These are phyloP conservation scores for Boletus sp. DNA, from an alignment of 1,284 basidiomycete species.

Conservation along the genomic window DNA sequence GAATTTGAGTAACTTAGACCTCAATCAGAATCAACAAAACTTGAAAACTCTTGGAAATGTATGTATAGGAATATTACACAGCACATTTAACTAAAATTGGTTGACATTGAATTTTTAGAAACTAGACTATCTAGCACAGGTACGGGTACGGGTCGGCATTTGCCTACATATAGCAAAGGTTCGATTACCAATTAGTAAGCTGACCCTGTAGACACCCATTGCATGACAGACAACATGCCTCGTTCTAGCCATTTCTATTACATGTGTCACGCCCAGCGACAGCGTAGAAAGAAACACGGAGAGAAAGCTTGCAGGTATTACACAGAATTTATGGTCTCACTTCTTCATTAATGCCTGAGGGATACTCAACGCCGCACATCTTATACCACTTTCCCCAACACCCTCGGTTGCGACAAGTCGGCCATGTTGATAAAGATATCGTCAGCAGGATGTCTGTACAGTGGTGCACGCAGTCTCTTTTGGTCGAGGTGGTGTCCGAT, in stretches of 20 bases:
- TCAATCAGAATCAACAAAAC: too few relatives aligned
- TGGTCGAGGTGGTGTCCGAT: constrained; percentile 94
- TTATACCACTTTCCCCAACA: constrained; percentile 56
- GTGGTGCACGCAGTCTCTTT: constrained; percentile 87
- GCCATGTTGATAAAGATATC: constrained; percentile 87
- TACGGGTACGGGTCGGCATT: too few relatives aligned
- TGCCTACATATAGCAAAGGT: too few relatives aligned
- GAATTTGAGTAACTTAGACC: too few relatives aligned
- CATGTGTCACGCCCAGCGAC: neutral
- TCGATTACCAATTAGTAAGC: too few relatives aligned
- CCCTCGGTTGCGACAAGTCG: constrained; percentile 72
- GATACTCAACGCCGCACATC: neutral
- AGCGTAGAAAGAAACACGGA: neutral
- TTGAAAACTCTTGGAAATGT: too few relatives aligned
- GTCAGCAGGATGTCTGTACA: constrained; percentile 89
- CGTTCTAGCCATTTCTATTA: neutral
- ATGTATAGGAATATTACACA: too few relatives aligned
- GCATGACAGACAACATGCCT: too few relatives aligned
- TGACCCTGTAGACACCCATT: too few relatives aligned
- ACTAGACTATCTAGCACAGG: too few relatives aligned
- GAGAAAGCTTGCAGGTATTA: constrained; percentile 27
- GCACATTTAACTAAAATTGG: too few relatives aligned
- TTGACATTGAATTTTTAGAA: too few relatives aligned
- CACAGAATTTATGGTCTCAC: constrained; percentile 10
- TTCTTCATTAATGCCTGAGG: neutral